Evolutionary conservation across 2,329 filamentous ascomycete species (phyloP).

Genomic region (Fusarium buxicola): DNA sequence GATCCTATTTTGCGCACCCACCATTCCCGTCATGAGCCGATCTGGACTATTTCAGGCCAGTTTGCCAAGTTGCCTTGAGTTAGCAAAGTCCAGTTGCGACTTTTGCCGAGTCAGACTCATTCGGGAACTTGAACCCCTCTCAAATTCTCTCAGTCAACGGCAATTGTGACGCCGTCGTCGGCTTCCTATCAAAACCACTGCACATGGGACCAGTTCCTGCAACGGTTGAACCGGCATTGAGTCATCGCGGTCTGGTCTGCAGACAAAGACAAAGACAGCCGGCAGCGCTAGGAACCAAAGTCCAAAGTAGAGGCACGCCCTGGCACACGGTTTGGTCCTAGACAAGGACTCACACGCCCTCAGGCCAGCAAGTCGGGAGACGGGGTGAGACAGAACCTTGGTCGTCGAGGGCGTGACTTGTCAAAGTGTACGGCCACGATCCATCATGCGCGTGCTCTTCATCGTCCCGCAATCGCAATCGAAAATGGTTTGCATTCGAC

Average conservation of each 20-base stretch:
- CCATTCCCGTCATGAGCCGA: not conserved
- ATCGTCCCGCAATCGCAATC: conserved; percentile 21
- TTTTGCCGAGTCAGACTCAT: conserved; percentile 3
- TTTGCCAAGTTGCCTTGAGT: not conserved
- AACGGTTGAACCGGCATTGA: conserved; percentile 41
- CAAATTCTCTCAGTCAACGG: conserved; percentile 4
- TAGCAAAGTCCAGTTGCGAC: not conserved
- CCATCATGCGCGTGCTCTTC: conserved; percentile 34
- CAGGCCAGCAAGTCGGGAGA: conserved; percentile 5
- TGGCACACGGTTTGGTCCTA: conserved; percentile 23
- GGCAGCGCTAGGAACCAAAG: conserved; percentile 3
- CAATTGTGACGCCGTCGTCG: conserved; percentile 16
- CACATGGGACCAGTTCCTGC: conserved; percentile 37
- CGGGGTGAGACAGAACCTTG: not conserved
- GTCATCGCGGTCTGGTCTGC: conserved; percentile 36
- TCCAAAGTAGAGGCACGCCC: conserved; percentile 13
- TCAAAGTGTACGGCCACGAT: conserved; percentile 7
- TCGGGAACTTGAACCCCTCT: not conserved
- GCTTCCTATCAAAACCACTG: conserved; percentile 5
- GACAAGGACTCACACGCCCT: conserved; percentile 1
- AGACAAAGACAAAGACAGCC: conserved; percentile 5
- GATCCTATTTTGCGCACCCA: conserved; percentile 7
- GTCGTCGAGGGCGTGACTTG: conserved; percentile 9
- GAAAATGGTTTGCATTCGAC: conserved; percentile 32
- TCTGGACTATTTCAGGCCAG: conserved; percentile 1